Evolutionary conservation across 2,329 filamentous ascomycete genomes (phyloP).

Genomic region (Stenocarpella maydis): DNA sequence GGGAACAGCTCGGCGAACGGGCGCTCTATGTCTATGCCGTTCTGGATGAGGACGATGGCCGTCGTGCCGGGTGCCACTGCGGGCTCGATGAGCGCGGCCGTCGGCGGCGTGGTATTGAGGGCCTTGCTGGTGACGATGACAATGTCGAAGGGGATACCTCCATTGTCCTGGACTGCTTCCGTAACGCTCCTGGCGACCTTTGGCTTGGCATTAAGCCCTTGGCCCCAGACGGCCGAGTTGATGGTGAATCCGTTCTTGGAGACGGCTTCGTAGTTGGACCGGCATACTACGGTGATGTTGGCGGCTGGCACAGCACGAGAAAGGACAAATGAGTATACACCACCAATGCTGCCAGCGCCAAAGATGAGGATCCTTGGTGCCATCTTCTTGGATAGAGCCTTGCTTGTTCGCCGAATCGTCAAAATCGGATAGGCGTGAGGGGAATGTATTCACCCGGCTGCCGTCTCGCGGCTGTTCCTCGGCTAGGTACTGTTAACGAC

Average conservation of each 20-base stretch:
- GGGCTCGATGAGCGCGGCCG: constrained; percentile 67
- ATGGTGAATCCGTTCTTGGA: constrained; percentile 42
- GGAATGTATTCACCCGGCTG: background rate
- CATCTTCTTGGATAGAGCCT: background rate
- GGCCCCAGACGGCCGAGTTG: constrained; percentile 44
- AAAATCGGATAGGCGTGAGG: background rate
- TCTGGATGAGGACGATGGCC: constrained; percentile 73
- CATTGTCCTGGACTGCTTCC: constrained; percentile 41
- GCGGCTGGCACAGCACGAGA: constrained; percentile 38
- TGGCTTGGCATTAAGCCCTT: constrained; percentile 40
- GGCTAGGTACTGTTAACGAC: background rate
- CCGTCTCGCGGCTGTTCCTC: background rate
- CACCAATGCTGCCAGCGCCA: constrained; percentile 47
- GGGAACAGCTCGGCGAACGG: constrained; percentile 72
- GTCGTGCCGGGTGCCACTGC: constrained; percentile 60
- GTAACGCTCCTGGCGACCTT: constrained; percentile 40
- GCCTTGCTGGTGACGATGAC: constrained; percentile 77
- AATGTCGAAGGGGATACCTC: constrained; percentile 57
- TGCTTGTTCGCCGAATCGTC: background rate
- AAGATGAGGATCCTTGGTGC: constrained; percentile 38
- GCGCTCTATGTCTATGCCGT: constrained; percentile 74
- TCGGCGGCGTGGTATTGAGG: constrained; percentile 69
- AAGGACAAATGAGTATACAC: constrained; percentile 40
- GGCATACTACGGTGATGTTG: constrained; percentile 44
- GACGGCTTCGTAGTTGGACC: constrained; percentile 44